Conservation (phyloP, 805 yeast genomes). For the Hanseniaspora jakobsenii region DNA sequence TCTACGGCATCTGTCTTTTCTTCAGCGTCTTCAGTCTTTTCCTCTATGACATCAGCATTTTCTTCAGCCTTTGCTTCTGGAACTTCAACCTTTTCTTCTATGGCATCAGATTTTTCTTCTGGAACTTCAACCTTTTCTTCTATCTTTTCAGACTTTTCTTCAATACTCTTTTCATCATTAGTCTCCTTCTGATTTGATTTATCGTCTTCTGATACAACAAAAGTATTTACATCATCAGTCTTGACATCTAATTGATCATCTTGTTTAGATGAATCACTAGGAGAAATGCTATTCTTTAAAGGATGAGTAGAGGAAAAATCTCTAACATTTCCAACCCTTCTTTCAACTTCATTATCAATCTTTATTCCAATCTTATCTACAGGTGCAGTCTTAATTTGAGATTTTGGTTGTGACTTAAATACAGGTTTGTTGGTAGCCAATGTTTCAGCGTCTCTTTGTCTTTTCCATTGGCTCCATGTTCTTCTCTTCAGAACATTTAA, state of each 20-base stretch:
- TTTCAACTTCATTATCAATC: slow-evolving; percentile 15
- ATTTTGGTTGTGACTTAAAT: slow-evolving; percentile 8
- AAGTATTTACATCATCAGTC: no score
- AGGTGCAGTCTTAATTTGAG: slow-evolving; percentile 1
- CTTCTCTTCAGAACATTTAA: slow-evolving; percentile 32
- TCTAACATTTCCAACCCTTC: slow-evolving; percentile 14
- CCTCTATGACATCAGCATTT: slow-evolving; percentile 8
- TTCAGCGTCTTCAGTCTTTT: neutral
- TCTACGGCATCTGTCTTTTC: slow-evolving; percentile 7
- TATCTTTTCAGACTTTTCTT: slow-evolving; percentile 7
- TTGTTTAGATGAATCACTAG: neutral
- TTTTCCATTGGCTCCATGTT: slow-evolving; percentile 21
- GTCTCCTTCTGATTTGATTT: no score
- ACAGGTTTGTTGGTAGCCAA: slow-evolving; percentile 12
- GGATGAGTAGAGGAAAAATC: slow-evolving; percentile 4
- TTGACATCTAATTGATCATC: no score
- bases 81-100: slow-evolving; percentile 14
- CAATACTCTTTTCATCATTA: neutral
- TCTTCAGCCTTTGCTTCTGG: slow-evolving; percentile 18
- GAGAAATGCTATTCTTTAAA: no score
- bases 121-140: slow-evolving; percentile 8
- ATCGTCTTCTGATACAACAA: no score
- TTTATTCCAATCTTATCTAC: slow-evolving; percentile 3
- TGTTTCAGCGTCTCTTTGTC: slow-evolving; percentile 15
- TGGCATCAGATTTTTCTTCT: slow-evolving; percentile 15